These are phyloP conservation scores for Neoascochyta sp. DNA, from an alignment of 2,329 filamentous ascomycete genomes.

Conservation along the genomic window DNA sequence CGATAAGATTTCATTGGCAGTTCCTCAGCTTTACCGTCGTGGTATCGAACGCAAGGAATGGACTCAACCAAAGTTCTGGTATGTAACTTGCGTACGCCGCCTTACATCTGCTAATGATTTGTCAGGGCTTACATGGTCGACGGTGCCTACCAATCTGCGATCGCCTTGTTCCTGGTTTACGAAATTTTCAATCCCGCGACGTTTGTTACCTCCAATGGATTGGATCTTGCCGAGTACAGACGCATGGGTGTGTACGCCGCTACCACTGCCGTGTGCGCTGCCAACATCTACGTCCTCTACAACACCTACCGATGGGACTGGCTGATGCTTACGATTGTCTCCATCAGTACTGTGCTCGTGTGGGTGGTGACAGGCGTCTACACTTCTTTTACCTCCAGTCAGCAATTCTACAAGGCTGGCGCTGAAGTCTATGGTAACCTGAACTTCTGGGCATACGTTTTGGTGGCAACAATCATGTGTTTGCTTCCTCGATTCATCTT, in stretches of 20 bases:
- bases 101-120: conserved; percentile 10
- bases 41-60: conserved; percentile 96
- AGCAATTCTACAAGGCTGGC: conserved; percentile 72
- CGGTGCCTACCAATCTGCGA: conserved; percentile 88
- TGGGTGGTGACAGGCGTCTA: conserved; percentile 97
- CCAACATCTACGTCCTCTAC: conserved; percentile 91
- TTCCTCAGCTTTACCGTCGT: conserved; percentile 90
- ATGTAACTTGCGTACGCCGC: conserved; percentile 37
- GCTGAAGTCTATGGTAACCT: conserved; percentile 74
- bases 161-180: conserved; percentile 91
- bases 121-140: conserved; percentile 79
- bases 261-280: conserved; percentile 77
- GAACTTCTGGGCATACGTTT: conserved; percentile 80
- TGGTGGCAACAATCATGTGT: conserved; percentile 76
- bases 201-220: conserved; percentile 68
- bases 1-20: conserved; percentile 86
- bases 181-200: conserved; percentile 67
- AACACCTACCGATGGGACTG: conserved; percentile 99
- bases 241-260: conserved; percentile 86
- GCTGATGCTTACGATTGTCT: conserved; percentile 81
- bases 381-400: conserved; percentile 56
- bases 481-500: conserved; percentile 81
- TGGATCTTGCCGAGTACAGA: conserved; percentile 72
- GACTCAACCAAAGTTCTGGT: conserved; percentile 97
- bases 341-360: conserved; percentile 78